Base-by-base conservation (phyloP, 768 basidiomycete genomes). In the Omphalotus guepiniiformis region DNA sequence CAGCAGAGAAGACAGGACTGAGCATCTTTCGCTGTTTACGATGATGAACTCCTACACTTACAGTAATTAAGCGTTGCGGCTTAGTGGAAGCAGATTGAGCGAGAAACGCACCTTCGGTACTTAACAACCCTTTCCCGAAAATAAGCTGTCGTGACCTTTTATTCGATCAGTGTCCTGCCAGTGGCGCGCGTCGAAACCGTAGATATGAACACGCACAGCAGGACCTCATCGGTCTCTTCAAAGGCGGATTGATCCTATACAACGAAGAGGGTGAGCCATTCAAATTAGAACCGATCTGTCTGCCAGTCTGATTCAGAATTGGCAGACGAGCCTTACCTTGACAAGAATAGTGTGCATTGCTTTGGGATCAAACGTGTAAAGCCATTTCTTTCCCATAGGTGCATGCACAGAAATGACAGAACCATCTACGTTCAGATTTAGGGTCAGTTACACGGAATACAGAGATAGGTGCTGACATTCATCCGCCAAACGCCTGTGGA, bases 1-100 rank as follows among this genome's bases (percentile, higher is more conserved):
- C 59, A 18, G 51, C 53, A 13, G 66, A 67, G 50, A 70, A 70
- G 8, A 66, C 60, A 1, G 63, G 60, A 27, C 67, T 68, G 38
- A 70, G 56, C 53, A 70, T 57, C 47, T 65, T 66, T 18, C 65
- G 58, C 53, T 70, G 66, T 32, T 51, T 59, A 39, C 58, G 52
- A 42, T 68, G 67, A n/a, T 55, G 58, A 11, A 62, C 52, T 27
- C 45, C 45, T 47, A 23, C 19, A 9, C 34, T n/a, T 32, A n/a
- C n/a, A n/a, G 21, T n/a, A 9, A 21, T 37, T 26, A 21, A n/a
- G n/a, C n/a, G 34, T 46, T 1, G 26, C 12, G 7, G 13, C 35
- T 22, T 6, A 7, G 12, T 9, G 6, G 9, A 25, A 22, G 12
- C 3, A 38, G 13, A 3, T 19, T 18, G 12, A 19, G 9, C n/a